Percentiles rank a stretch among this genome's conserved stretches.
These are phyloP conservation scores for Beauveria caledonica DNA, from an alignment of 2,329 filamentous ascomycete genomes.

Conservation along the genomic window DNA sequence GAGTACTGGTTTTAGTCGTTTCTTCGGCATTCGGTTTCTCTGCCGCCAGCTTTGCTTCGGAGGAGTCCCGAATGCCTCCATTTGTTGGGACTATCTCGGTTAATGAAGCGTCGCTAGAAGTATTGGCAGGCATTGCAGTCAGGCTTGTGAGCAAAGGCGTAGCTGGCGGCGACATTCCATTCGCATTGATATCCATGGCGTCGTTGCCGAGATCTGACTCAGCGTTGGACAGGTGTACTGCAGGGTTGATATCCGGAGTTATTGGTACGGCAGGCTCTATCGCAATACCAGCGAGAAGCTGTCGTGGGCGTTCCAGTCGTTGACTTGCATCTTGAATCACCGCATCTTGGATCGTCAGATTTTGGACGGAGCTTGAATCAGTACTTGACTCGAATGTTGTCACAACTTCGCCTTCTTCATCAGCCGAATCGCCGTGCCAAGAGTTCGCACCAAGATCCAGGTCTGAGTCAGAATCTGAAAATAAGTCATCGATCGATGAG, in stretches of 20 bases:
- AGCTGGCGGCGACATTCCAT: neutral
- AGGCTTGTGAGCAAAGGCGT: no score
- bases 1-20: neutral
- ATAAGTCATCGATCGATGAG: constrained; percentile 1
- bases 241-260: no score
- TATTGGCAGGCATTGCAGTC: no score
- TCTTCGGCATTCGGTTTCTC: neutral
- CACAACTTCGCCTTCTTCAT: neutral
- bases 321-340: neutral
- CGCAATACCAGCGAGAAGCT: neutral
- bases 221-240: neutral
- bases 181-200: constrained; percentile 3
- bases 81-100: neutral
- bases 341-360: neutral
- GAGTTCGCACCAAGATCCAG: neutral
- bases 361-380: neutral
- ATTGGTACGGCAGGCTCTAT: neutral
- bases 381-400: neutral
- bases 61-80: neutral
- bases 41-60: neutral
- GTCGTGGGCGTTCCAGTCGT: neutral
- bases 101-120: neutral
- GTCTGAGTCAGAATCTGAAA: neutral
- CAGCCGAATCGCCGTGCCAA: neutral
- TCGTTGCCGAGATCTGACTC: neutral